Evolutionary conservation across 164 flowering plant genomes (phyloP), one percentile per base, ranked within the genome.

Genomic region (Tetrastigma voinierianum): DNA sequence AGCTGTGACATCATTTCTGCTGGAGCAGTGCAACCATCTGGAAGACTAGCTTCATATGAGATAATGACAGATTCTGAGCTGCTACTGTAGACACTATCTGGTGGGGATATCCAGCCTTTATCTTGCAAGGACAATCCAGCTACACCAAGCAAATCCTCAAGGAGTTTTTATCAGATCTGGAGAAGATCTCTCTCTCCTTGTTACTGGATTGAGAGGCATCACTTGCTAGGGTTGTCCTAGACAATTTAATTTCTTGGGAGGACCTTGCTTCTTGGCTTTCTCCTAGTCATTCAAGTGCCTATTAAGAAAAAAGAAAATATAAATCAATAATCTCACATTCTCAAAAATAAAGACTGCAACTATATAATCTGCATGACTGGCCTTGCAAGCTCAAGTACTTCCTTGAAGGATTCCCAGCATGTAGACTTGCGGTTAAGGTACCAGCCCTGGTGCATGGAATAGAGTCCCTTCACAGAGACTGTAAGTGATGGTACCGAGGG

Each of bases 381-480:
- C n/a, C 21, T 47, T 25, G 43, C 43, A 61, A 61, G 47, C 10
- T 3, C 18, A 20, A 48, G 18, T 84, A 88, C 96, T 68, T 88
- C 91, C 91, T 72, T 95, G 93, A 64, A 95, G 90, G 90, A 78
- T 85, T 89, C 51, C 97, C 98, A 56, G 98, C 98, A 86, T 95
- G 97, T 53, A 90, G 72, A 78, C 89, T 86, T 51, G 98, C 98
- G 70, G 90, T 76, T 67, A n/a, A n/a, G 82, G 81, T 23, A 97
- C 97, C 62, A 95, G 87, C 83, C 83, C 74, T 80, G 24, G 80
- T 86, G 68, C 75, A 87, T 67, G 57, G 91, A 81, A 74, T 85
- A 78, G 58, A 95, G 86, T 62, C 80, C 96, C 85, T 82, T 75
- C 68, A 86, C 96, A 51, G 96, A 85, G 19, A 57, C 70, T 59